Evolutionary conservation across 2,329 filamentous ascomycete genomes (phyloP).

Genomic region (Scytalidium lignicola): DNA sequence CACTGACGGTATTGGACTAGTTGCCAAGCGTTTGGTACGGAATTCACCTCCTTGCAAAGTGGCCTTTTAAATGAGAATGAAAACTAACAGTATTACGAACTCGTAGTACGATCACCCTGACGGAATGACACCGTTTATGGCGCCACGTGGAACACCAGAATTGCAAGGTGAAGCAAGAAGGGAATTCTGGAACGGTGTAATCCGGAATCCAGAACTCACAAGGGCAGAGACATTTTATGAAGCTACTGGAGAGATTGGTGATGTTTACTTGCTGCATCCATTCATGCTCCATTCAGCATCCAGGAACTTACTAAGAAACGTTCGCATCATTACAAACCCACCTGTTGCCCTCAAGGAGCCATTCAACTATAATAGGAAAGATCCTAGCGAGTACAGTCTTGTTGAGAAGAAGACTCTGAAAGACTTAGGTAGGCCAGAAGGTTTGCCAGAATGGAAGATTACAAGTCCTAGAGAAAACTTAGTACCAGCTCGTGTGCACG

Average conservation of each 20-base stretch:
- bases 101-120: conserved; percentile 20
- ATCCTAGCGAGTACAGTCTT: conserved; percentile 43
- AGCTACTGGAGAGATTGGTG: conserved; percentile 47
- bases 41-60: background rate
- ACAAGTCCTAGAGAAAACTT: conserved; percentile 42
- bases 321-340: conserved; percentile 52
- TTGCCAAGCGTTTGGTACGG: conserved; percentile 1
- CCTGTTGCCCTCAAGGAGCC: conserved; percentile 47
- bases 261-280: conserved; percentile 55
- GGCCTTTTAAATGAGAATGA: background rate
- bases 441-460: conserved; percentile 48
- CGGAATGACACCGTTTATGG: conserved; percentile 1
- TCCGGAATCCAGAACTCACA: background rate
- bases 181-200: background rate
- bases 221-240: conserved; percentile 41
- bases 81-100: conserved; percentile 1
- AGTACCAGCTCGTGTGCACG: conserved; percentile 41
- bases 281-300: conserved; percentile 54
- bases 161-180: background rate
- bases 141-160: background rate
- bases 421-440: conserved; percentile 40
- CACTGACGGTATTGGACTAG: conserved; percentile 33
- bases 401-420: conserved; percentile 51
- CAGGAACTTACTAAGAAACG: conserved; percentile 37
- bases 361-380: conserved; percentile 45